Conservation (phyloP, 371 early-diverging fungal species). For the Conidiobolus incongruus region DNA sequence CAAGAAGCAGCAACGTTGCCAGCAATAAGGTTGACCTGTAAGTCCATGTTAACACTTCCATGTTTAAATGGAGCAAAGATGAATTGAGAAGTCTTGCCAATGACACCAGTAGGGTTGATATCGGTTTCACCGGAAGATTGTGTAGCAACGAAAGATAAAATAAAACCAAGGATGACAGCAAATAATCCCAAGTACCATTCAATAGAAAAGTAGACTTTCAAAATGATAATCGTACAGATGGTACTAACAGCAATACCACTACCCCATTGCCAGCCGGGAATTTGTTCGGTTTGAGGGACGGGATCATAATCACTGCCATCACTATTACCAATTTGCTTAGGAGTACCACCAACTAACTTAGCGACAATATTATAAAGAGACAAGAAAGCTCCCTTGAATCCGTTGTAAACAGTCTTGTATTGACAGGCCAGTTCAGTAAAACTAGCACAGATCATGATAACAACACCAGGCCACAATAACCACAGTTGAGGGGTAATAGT, state of each 20-base stretch:
- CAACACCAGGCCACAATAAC: conserved; percentile 54
- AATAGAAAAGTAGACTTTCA: conserved; percentile 28
- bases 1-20: conserved; percentile 33
- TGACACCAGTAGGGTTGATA: conserved; percentile 35
- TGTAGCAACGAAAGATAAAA: conserved; percentile 41
- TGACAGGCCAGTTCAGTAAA: conserved; percentile 32
- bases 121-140: conserved; percentile 43
- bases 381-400: conserved; percentile 17
- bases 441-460: conserved; percentile 36
- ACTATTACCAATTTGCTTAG: conserved; percentile 1
- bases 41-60: conserved; percentile 9
- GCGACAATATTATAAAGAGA: conserved; percentile 7
- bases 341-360: neutral
- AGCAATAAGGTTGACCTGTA: conserved; percentile 30
- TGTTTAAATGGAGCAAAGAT: conserved; percentile 31
- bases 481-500: conserved; percentile 11
- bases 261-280: conserved; percentile 34
- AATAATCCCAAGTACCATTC: conserved; percentile 25
- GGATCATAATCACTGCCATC: conserved; percentile 12
- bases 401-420: conserved; percentile 28
- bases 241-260: conserved; percentile 24
- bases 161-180: conserved; percentile 33
- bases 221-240: conserved; percentile 30
- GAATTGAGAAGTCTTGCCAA: conserved; percentile 38
- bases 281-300: conserved; percentile 20